phyloP scores from a whole-genome alignment of 345 rosid species.

The Pugionium cornutum region DNA sequence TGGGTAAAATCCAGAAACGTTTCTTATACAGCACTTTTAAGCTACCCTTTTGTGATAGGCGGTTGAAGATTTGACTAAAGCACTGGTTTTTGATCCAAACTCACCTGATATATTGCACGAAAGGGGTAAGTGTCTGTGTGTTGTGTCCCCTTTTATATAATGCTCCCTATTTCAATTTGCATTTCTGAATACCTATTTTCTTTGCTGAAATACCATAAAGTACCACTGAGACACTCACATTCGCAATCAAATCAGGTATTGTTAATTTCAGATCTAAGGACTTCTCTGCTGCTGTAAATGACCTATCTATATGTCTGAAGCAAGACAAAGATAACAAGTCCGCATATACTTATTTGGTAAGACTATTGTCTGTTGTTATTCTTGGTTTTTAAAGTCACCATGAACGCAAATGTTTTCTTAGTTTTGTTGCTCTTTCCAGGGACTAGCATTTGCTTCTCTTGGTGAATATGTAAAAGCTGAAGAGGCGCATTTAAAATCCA shows the following conservation, averaged over 20 bases:
- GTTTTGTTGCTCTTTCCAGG: conserved; percentile 50
- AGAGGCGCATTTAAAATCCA: conserved; percentile 82
- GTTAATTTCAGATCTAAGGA: conserved; percentile 91
- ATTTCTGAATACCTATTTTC: conserved; percentile 7
- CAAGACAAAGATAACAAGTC: conserved; percentile 87
- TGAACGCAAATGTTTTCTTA: conserved; percentile 14
- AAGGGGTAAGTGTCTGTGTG: conserved; percentile 62
- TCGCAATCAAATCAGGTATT: conserved; percentile 67
- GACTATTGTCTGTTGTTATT: conserved; percentile 35
- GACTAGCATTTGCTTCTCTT: conserved; percentile 67
- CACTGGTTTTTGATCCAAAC: conserved; percentile 82
- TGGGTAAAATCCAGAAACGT: conserved; percentile 8
- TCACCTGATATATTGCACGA: conserved; percentile 91
- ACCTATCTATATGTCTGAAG: conserved; percentile 77
- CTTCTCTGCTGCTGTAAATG: conserved; percentile 82
- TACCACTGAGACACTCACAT: conserved; percentile 31
- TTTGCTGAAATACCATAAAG: conserved; percentile 4
- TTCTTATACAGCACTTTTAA: conserved; percentile 29
- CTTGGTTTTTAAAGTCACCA: conserved; percentile 18
- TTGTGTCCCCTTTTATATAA: conserved; percentile 11
- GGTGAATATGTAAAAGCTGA: conserved; percentile 83
- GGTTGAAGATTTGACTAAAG: conserved; percentile 82
- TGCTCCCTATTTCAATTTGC: conserved; percentile 13
- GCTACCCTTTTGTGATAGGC: conserved; percentile 60
- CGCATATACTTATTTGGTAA: conserved; percentile 84